Percentiles rank a stretch among this genome's conserved stretches.
Evolutionary conservation across 148 eudicot species (phyloP).

Genomic region (Polygonum maritimum): DNA sequence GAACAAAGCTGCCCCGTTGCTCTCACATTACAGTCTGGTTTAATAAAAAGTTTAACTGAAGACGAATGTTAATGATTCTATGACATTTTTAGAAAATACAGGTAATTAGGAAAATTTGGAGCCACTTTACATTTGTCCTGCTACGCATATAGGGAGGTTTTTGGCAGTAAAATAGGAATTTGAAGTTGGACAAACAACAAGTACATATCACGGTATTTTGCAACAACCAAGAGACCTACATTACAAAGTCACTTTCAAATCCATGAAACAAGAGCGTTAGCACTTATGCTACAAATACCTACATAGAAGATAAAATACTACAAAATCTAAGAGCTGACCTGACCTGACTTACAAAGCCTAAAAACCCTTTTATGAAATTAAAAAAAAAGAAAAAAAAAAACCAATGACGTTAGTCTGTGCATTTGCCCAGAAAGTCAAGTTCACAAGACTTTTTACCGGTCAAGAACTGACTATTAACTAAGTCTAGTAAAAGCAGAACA

Average conservation of each 20-base stretch:
- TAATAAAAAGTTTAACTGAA: too few relatives aligned
- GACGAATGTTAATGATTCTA: too few relatives aligned
- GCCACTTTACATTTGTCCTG: not conserved
- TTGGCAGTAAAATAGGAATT: not conserved
- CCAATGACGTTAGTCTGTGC: conserved; percentile 9
- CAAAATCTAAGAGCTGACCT: not conserved
- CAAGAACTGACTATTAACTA: conserved; percentile 3
- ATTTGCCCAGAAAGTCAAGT: not conserved
- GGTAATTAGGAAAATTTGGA: too few relatives aligned
- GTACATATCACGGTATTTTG: not conserved
- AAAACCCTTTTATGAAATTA: not conserved
- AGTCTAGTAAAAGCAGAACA: conserved; percentile 1
- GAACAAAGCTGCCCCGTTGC: too few relatives aligned
- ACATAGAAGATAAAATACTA: not conserved
- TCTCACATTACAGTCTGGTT: too few relatives aligned
- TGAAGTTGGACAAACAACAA: not conserved
- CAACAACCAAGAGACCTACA: not conserved
- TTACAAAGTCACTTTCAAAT: not conserved
- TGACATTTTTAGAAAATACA: too few relatives aligned
- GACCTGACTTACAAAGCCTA: conserved; percentile 4
- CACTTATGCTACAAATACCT: conserved; percentile 5
- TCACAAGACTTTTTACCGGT: conserved; percentile 1
- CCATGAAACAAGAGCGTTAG: not conserved
- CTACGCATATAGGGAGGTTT: not conserved
- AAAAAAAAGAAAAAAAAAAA: not conserved